Percentiles rank a stretch among this genome's conserved stretches.
phyloP scores from a whole-genome alignment of 2,329 filamentous ascomycete species.

The Fragosphaeria purpurea region DNA sequence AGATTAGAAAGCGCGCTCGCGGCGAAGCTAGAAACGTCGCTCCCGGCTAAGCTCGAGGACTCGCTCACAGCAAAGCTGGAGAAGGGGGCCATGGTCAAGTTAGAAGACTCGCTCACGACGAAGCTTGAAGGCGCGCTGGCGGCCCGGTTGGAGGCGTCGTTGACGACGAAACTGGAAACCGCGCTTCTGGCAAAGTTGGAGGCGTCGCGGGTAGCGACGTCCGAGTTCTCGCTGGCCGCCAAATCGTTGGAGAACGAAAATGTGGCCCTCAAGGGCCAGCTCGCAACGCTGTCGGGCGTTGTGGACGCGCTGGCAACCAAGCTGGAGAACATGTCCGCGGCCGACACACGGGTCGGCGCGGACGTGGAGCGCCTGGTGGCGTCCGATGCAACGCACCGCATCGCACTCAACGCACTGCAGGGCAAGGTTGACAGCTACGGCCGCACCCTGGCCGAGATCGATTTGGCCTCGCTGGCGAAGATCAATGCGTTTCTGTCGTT shows the following conservation, averaged over 20 bases:
- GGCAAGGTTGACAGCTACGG: background rate
- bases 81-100: background rate
- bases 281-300: background rate
- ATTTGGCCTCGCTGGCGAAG: background rate
- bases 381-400: background rate
- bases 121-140: background rate
- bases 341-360: background rate
- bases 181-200: too few species aligned
- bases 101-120: background rate
- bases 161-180: background rate
- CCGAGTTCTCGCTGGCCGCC: too few species aligned
- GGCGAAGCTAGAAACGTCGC: too few species aligned
- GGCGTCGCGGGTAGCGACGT: too few species aligned
- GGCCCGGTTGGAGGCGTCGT: background rate
- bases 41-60: background rate
- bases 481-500: constrained; percentile 1
- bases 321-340: background rate
- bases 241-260: background rate
- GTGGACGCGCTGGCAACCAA: background rate
- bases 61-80: background rate
- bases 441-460: constrained; percentile 1
- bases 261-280: background rate
- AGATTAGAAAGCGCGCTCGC: too few species aligned
- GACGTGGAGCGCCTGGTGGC: background rate
- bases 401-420: background rate